A percentile compares a stretch with the other conserved stretches of the same genome.
Evolutionary conservation across 2,329 filamentous ascomycete species (phyloP).

Genomic region (Volutella citrinella): DNA sequence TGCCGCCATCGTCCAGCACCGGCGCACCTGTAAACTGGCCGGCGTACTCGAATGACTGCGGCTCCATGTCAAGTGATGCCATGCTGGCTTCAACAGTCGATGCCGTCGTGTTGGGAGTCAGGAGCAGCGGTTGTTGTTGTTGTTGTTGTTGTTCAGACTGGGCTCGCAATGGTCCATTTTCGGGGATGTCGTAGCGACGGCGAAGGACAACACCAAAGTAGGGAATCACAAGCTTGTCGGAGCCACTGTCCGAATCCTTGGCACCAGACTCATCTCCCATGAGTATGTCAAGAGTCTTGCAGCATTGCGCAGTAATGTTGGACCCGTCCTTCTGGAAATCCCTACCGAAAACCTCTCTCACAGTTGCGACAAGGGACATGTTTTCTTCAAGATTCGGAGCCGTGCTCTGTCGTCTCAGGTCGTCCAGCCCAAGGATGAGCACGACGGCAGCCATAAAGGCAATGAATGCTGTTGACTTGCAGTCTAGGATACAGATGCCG

Average conservation of each 20-base stretch:
- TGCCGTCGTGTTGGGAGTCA: no score
- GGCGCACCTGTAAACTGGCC: not conserved
- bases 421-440: conserved; percentile 1
- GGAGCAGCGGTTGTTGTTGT: no score
- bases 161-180: no score
- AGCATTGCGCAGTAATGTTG: conserved; percentile 5
- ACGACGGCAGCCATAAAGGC: conserved; percentile 6
- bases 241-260: not conserved
- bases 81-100: not conserved
- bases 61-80: not conserved
- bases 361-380: not conserved
- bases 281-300: not conserved
- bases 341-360: not conserved
- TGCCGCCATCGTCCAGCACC: not conserved
- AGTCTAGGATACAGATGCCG: conserved; percentile 1
- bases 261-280: no score
- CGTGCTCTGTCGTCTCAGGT: not conserved
- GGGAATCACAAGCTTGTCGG: conserved; percentile 4
- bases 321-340: not conserved
- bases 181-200: not conserved
- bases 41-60: conserved; percentile 2
- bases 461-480: conserved; percentile 5
- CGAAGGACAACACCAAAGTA: conserved; percentile 7
- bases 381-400: not conserved
- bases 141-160: not conserved